phyloP scores from a whole-genome alignment of 2,329 filamentous ascomycete species.

The Colletotrichum tamarilloi region DNA sequence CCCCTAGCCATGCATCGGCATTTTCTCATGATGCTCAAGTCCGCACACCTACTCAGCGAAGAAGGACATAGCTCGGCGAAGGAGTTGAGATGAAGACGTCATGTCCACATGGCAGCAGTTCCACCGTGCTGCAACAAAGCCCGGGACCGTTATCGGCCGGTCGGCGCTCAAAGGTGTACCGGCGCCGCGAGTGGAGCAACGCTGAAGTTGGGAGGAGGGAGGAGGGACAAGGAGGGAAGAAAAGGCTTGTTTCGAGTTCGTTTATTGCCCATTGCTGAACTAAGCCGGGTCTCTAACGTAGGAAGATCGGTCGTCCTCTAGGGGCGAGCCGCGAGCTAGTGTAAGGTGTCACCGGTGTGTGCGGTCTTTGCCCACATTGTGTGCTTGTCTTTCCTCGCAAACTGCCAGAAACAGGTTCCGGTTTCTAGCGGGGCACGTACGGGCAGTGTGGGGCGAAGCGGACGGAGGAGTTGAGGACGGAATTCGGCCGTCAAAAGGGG shows the following conservation, averaged over 20 bases:
- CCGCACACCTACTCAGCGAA: not conserved
- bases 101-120: slow-evolving; percentile 17
- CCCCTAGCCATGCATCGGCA: not conserved
- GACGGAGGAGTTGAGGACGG: slow-evolving; percentile 8
- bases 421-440: not conserved
- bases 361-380: not conserved
- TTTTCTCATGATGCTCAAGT: not conserved
- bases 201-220: not conserved
- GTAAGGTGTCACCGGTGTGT: not conserved
- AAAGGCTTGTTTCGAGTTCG: not conserved
- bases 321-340: slow-evolving; percentile 27
- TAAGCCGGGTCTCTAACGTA: not conserved
- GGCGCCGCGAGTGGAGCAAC: slow-evolving; percentile 8
- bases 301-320: slow-evolving; percentile 19
- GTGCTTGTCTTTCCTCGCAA: not conserved
- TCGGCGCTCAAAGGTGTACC: slow-evolving; percentile 19
- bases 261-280: not conserved
- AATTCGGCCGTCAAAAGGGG: slow-evolving; percentile 27
- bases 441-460: not conserved
- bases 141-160: slow-evolving; percentile 21
- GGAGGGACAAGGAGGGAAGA: not conserved
- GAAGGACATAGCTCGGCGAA: slow-evolving; percentile 22
- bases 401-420: not conserved
- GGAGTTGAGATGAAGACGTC: slow-evolving; percentile 26
- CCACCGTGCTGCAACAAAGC: slow-evolving; percentile 17